These are phyloP conservation scores for Quillaja saponaria DNA, from an alignment of 306 rosid genomes.

Conservation along the genomic window DNA sequence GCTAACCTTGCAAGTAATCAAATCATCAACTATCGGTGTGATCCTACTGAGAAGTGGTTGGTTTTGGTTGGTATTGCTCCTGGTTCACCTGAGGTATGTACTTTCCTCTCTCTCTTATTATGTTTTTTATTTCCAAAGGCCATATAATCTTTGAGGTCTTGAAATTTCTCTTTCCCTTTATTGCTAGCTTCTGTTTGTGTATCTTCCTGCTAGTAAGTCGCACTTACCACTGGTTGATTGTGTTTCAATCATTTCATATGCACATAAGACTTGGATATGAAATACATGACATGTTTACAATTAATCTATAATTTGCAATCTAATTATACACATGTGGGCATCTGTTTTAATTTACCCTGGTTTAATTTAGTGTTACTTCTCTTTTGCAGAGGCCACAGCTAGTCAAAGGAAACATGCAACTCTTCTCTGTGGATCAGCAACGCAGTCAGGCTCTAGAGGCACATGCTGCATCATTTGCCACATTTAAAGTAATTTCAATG, in stretches of 20 bases:
- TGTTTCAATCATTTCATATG: background rate
- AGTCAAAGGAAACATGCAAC: conserved; percentile 85
- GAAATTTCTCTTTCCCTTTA: background rate
- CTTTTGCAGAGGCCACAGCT: conserved; percentile 68
- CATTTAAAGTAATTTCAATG: conserved; percentile 49
- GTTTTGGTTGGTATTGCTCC: conserved; percentile 83
- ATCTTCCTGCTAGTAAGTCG: conserved; percentile 1
- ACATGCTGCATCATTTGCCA: conserved; percentile 83
- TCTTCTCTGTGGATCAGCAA: conserved; percentile 78
- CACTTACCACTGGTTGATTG: background rate
- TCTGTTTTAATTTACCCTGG: no score
- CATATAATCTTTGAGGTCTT: background rate
- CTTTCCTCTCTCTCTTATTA: conserved; percentile 16
- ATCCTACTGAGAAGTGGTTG: conserved; percentile 76
- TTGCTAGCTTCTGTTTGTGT: conserved; percentile 19
- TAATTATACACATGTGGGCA: no score
- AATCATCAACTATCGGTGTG: conserved; percentile 80
- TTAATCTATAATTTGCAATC: background rate
- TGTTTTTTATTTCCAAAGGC: background rate
- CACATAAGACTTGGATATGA: conserved; percentile 1
- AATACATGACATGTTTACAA: background rate
- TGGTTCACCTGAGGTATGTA: conserved; percentile 69
- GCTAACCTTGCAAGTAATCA: conserved; percentile 72
- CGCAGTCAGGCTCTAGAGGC: conserved; percentile 93
- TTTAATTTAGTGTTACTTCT: no score